A percentile compares a stretch with the other conserved stretches of the same genome.
phyloP scores from a whole-genome alignment of 768 basidiomycete genomes.

The Dioszegia crocea region DNA sequence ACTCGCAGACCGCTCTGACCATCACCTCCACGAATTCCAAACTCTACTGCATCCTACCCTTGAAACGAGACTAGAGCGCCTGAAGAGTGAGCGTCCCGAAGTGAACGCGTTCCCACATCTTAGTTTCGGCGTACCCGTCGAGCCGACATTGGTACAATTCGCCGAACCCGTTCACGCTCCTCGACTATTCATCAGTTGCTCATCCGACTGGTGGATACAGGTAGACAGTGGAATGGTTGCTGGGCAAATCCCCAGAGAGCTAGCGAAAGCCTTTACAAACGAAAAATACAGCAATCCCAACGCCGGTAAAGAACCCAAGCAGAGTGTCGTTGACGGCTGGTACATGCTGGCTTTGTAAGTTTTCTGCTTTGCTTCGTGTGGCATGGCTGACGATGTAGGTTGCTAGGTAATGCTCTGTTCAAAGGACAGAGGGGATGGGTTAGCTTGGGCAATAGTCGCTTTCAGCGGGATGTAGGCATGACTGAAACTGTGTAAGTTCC shows the following conservation, averaged over 20 bases:
- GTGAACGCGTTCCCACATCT: slow-evolving; percentile 35
- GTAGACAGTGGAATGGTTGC: slow-evolving; percentile 28
- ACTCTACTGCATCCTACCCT: slow-evolving; percentile 3
- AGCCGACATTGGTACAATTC: slow-evolving; percentile 8
- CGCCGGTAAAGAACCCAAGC: slow-evolving; percentile 11
- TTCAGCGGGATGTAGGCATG: slow-evolving; percentile 22
- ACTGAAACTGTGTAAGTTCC: slow-evolving; percentile 4
- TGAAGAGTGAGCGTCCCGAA: slow-evolving; percentile 13
- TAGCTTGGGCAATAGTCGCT: slow-evolving; percentile 26
- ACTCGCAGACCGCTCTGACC: slow-evolving; percentile 7
- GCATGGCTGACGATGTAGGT: slow-evolving; percentile 7
- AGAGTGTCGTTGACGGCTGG: slow-evolving; percentile 35
- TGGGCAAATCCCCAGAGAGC: slow-evolving; percentile 26
- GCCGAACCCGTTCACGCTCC: slow-evolving; percentile 6
- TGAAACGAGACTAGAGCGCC: slow-evolving; percentile 16
- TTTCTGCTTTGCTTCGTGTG: slow-evolving; percentile 13
- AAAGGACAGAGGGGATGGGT: slow-evolving; percentile 42
- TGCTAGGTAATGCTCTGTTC: slow-evolving; percentile 37
- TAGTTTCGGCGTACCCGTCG: slow-evolving; percentile 14
- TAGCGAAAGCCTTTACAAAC: slow-evolving; percentile 21
- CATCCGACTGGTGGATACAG: slow-evolving; percentile 31
- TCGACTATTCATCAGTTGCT: slow-evolving; percentile 33
- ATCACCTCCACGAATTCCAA: slow-evolving; percentile 30
- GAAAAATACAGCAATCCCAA: slow-evolving; percentile 35
- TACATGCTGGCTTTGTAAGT: slow-evolving; percentile 29